Conservation (phyloP, 768 basidiomycete species). For the Lactifluus volemus region DNA sequence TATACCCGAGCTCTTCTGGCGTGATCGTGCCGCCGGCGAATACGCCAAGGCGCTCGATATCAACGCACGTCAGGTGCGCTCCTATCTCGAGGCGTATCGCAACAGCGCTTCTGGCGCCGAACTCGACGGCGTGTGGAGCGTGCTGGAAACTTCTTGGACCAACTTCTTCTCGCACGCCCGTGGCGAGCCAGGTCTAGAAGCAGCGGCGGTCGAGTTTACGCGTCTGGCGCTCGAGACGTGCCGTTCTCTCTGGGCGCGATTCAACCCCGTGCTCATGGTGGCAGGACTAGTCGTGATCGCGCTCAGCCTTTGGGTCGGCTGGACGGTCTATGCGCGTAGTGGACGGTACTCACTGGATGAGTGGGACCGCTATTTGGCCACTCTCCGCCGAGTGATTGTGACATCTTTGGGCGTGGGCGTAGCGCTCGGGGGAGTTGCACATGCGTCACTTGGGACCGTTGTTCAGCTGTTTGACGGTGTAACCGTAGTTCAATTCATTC, state of each 20-base stretch:
- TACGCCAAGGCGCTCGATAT: conserved; percentile 55
- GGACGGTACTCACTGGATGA: conserved; percentile 31
- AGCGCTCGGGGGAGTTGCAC: neutral
- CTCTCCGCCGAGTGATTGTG: conserved; percentile 1
- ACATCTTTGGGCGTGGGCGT: conserved; percentile 1
- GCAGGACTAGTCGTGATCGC: conserved; percentile 60
- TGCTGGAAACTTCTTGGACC: conserved; percentile 30
- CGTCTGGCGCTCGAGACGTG: conserved; percentile 59
- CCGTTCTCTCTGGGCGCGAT: conserved; percentile 90
- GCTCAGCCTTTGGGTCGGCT: conserved; percentile 44
- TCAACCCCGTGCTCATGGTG: conserved; percentile 70
- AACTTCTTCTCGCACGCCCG: neutral
- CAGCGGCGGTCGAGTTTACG: conserved; percentile 40
- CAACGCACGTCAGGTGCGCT: conserved; percentile 68
- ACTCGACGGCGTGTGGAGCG: conserved; percentile 55
- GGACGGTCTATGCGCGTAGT: conserved; percentile 41
- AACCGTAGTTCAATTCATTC: conserved; percentile 1
- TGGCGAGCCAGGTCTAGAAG: neutral
- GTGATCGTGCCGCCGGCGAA: conserved; percentile 30
- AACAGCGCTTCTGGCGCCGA: conserved; percentile 61
- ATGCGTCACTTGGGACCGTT: neutral
- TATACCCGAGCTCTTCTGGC: conserved; percentile 87
- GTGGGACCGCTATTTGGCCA: conserved; percentile 39
- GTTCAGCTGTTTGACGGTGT: conserved; percentile 20
- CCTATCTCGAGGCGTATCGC: conserved; percentile 72